A percentile compares a stretch with the other conserved stretches of the same genome.
These are phyloP conservation scores for Chaetothyriales sp. DNA, from an alignment of 2,329 filamentous ascomycete genomes.

Conservation along the genomic window DNA sequence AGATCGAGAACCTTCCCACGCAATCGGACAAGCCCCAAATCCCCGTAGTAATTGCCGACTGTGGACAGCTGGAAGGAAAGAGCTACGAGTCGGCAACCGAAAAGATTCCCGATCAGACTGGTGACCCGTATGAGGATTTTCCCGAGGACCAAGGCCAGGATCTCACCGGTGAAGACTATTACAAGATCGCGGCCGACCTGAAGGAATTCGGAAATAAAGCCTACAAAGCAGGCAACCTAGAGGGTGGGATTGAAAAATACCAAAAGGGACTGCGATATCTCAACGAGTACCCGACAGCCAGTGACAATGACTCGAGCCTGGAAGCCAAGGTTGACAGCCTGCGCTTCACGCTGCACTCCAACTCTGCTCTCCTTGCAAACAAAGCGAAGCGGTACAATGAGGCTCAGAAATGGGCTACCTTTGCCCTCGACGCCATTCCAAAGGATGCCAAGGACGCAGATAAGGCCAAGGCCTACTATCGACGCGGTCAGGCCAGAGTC, in stretches of 20 bases:
- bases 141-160: constrained; percentile 62
- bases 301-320: constrained; percentile 54
- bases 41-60: constrained; percentile 60
- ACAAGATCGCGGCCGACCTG: constrained; percentile 66
- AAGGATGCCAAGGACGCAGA: constrained; percentile 55
- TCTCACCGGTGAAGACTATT: constrained; percentile 51
- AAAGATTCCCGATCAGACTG: constrained; percentile 61
- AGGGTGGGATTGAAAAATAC: constrained; percentile 73
- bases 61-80: constrained; percentile 65
- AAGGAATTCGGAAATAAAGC: constrained; percentile 88
- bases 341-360: constrained; percentile 75
- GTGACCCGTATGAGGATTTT: constrained; percentile 89
- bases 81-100: constrained; percentile 52
- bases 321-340: constrained; percentile 54
- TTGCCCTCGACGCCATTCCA: constrained; percentile 52
- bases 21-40: constrained; percentile 61
- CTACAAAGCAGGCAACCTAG: constrained; percentile 64
- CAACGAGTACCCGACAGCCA: constrained; percentile 60
- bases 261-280: constrained; percentile 83
- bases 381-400: constrained; percentile 63
- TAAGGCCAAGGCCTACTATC: constrained; percentile 76
- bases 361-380: constrained; percentile 69
- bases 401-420: constrained; percentile 52
- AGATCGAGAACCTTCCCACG: constrained; percentile 72
- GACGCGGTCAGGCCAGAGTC: constrained; percentile 60